Evolutionary conservation across 768 basidiomycete genomes (phyloP).

Genomic region (Nevesoporus exiguus): DNA sequence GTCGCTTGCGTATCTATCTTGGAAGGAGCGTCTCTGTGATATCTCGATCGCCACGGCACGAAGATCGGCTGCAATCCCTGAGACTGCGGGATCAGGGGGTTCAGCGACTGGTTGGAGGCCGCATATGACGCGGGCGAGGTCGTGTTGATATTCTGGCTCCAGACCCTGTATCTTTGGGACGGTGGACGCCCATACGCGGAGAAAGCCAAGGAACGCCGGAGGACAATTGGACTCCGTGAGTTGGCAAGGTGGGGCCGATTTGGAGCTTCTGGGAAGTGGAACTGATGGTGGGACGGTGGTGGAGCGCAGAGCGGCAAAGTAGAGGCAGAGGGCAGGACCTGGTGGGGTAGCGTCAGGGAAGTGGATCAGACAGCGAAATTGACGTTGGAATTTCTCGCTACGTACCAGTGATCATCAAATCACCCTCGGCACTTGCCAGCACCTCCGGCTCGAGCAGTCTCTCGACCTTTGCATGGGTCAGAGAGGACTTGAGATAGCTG

Average conservation of each 20-base stretch:
- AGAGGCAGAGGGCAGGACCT: slow-evolving; percentile 81
- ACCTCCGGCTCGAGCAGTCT: slow-evolving; percentile 67
- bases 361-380: background rate
- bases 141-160: slow-evolving; percentile 64
- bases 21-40: slow-evolving; percentile 78
- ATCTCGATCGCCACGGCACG: slow-evolving; percentile 86
- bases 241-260: slow-evolving; percentile 46
- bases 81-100: slow-evolving; percentile 41
- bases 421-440: slow-evolving; percentile 72
- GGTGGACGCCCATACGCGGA: slow-evolving; percentile 65
- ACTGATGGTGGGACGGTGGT: slow-evolving; percentile 78
- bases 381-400: slow-evolving; percentile 16
- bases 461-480: slow-evolving; percentile 77
- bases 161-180: slow-evolving; percentile 66
- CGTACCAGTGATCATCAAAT: slow-evolving; percentile 83
- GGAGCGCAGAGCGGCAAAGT: slow-evolving; percentile 77
- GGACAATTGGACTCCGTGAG: slow-evolving; percentile 72
- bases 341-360: background rate
- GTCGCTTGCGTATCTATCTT: slow-evolving; percentile 71
- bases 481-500: slow-evolving; percentile 73
- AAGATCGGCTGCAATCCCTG: slow-evolving; percentile 74
- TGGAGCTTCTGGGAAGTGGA: slow-evolving; percentile 61
- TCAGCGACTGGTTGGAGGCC: slow-evolving; percentile 44
- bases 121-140: slow-evolving; percentile 80
- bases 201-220: slow-evolving; percentile 59